Evolutionary conservation across 208 protist species (phyloP).

Genomic region (Hexamita inflata): DNA sequence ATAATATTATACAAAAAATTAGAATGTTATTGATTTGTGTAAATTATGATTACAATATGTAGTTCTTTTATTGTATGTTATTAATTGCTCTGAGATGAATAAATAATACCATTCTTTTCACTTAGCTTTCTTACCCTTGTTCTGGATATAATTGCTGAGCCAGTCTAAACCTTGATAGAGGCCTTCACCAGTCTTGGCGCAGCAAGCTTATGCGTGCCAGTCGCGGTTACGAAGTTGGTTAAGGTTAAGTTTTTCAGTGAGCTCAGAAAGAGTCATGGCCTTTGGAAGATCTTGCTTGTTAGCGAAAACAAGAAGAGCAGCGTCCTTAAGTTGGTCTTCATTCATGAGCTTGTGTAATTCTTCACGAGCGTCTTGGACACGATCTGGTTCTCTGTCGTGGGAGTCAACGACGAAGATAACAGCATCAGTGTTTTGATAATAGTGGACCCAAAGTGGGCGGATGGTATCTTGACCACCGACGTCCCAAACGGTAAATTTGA

Average conservation of each 20-base stretch:
- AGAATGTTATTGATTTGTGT: too few species aligned
- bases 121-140: constrained; percentile 21
- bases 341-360: constrained; percentile 81
- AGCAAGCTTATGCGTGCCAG: constrained; percentile 36
- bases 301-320: constrained; percentile 83
- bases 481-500: constrained; percentile 42
- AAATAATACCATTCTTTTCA: too few species aligned
- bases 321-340: constrained; percentile 84
- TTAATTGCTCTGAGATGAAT: too few species aligned
- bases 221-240: constrained; percentile 26
- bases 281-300: constrained; percentile 86
- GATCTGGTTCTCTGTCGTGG: constrained; percentile 4
- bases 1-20: too few species aligned
- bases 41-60: too few species aligned
- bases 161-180: constrained; percentile 29
- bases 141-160: neutral
- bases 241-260: constrained; percentile 61
- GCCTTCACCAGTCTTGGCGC: constrained; percentile 32
- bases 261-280: constrained; percentile 58
- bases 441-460: constrained; percentile 40
- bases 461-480: constrained; percentile 39
- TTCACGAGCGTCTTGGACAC: constrained; percentile 39
- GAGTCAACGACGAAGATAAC: constrained; percentile 44
- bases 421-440: constrained; percentile 37
- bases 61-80: too few species aligned